Conservation (phyloP, 2,329 filamentous ascomycete species). For the Cladosporium sphaerospermum region DNA sequence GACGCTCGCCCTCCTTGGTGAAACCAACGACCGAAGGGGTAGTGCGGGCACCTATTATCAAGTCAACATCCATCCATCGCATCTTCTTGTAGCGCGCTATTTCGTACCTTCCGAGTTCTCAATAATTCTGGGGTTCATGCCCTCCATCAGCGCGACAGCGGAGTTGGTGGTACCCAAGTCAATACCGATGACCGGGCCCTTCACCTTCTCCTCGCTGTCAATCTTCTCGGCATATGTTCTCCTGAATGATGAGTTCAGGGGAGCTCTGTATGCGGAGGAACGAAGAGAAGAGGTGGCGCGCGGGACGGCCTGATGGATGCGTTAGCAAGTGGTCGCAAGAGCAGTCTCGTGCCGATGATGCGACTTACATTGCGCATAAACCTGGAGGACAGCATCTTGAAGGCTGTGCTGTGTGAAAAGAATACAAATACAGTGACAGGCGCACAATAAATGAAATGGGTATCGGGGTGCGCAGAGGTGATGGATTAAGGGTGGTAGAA, state of each 20-base stretch:
- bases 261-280: constrained; percentile 50
- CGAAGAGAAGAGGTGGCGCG: constrained; percentile 31
- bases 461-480: constrained; percentile 2
- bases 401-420: constrained; percentile 1
- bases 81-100: background rate
- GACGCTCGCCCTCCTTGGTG: constrained; percentile 87
- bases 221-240: constrained; percentile 55
- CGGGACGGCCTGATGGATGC: constrained; percentile 24
- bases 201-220: constrained; percentile 62
- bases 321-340: constrained; percentile 27
- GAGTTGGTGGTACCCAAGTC: constrained; percentile 98
- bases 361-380: constrained; percentile 30
- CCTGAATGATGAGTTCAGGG: constrained; percentile 66
- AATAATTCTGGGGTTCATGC: constrained; percentile 90
- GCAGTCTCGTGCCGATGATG: constrained; percentile 9
- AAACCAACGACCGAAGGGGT: constrained; percentile 95
- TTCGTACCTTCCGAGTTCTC: constrained; percentile 86
- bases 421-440: constrained; percentile 12
- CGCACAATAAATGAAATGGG: constrained; percentile 11
- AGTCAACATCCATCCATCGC: constrained; percentile 8
- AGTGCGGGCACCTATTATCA: constrained; percentile 65
- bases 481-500: constrained; percentile 5
- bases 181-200: constrained; percentile 95
- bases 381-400: constrained; percentile 31
- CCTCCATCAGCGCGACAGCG: constrained; percentile 95